Conservation (phyloP, 495 filamentous ascomycete species). For the Tuber borchii region DNA sequence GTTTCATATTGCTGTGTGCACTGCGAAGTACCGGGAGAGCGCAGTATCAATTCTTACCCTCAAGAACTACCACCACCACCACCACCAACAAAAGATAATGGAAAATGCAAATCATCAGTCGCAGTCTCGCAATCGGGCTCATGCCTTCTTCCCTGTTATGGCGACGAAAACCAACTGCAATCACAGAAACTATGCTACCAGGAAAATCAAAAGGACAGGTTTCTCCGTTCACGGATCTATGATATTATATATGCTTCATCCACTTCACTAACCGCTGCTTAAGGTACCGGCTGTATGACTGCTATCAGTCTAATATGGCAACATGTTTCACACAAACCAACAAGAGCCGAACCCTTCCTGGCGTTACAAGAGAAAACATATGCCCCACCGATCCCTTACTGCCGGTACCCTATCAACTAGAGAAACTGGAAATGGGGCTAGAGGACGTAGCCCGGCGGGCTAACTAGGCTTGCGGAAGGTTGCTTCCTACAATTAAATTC, state of each 20-base stretch:
- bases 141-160: neutral
- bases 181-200: neutral
- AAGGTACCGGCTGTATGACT: neutral
- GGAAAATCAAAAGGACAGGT: neutral
- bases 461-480: neutral
- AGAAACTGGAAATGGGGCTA: neutral
- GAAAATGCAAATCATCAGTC: neutral
- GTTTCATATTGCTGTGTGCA: neutral
- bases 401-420: neutral
- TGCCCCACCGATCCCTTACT: too few species aligned
- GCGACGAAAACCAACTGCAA: neutral
- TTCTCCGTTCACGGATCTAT: neutral
- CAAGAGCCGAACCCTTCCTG: neutral
- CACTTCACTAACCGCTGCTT: neutral
- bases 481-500: neutral
- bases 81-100: neutral
- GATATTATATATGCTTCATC: neutral
- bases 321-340: neutral
- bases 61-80: neutral
- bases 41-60: neutral
- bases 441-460: too few species aligned
- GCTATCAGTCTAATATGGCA: neutral
- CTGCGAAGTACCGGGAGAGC: neutral
- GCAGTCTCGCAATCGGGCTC: neutral
- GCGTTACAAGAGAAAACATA: neutral